These are phyloP conservation scores for Aspergillus conjunctus DNA, from an alignment of 495 filamentous ascomycete genomes.

Conservation along the genomic window DNA sequence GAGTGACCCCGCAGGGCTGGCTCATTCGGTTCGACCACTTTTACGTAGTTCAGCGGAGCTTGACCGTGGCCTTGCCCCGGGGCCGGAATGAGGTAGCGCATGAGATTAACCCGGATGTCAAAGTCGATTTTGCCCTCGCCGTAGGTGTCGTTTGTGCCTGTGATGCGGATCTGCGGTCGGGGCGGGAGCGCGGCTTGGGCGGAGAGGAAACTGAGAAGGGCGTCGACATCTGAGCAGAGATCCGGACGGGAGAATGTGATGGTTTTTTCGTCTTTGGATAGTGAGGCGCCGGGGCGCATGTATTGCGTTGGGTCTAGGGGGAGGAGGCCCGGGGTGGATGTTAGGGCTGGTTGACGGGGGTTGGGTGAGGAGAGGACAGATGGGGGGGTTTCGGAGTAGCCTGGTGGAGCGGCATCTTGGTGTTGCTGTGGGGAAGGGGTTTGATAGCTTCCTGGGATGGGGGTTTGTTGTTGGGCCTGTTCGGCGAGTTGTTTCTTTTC, in stretches of 20 bases:
- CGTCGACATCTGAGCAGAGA: background rate
- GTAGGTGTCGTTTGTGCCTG: background rate
- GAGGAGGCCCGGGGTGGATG: background rate
- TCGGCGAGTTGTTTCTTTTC: background rate
- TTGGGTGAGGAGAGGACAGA: background rate
- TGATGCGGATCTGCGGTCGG: conserved; percentile 5
- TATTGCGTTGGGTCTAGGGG: background rate
- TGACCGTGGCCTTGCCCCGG: no score
- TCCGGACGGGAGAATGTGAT: background rate
- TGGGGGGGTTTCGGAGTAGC: conserved; percentile 1
- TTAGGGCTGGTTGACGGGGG: background rate
- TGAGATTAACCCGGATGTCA: background rate
- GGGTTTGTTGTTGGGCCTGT: background rate
- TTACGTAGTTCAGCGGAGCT: background rate
- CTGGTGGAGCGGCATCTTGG: background rate
- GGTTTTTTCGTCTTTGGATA: background rate
- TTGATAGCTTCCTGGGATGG: background rate
- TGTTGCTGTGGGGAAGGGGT: background rate
- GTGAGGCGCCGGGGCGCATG: background rate
- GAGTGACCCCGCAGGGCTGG: background rate
- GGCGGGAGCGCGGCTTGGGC: background rate
- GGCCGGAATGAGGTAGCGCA: background rate
- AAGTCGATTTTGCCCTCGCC: background rate
- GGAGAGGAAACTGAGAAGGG: background rate
- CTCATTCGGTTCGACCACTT: background rate